Base-by-base conservation (phyloP, 2,329 filamentous ascomycete species). In the Bretziella fagacearum region DNA sequence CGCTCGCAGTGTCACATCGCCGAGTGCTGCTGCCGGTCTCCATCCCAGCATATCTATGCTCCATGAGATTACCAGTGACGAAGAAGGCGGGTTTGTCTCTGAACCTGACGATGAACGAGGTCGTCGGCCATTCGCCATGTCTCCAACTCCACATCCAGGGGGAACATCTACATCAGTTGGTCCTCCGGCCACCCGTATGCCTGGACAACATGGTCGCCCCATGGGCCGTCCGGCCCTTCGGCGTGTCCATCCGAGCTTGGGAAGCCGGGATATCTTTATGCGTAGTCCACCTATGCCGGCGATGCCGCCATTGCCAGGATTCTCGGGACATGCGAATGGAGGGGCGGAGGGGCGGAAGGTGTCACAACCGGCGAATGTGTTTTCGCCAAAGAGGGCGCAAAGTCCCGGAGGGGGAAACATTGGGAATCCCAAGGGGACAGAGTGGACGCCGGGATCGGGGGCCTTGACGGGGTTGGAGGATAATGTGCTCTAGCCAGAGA, bases 1-100 rank as follows among this genome's bases (percentile, higher is more conserved):
- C 58, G 73, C 76, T 4, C 78, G 89, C 15, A 93, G 85, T 10
- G 74, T 93, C 44, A 95, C 89, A 0, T 93, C 84, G 0, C 87
- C 89, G 1, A 74, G 75, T 6, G 67, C 71, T 4, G 66, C 74
- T 8, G 62, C 69, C 4, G 70, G 69, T 6, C 70, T 73, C 54
- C 68, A 76, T 52, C 60, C 66, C 8, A 44, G 29, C 13, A 33
- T 49, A 5, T 42, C 48, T 1, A 49, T 49, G 49, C 41, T 44
- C 32, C 40, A 25, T 30, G 76, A 82, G 10, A 70, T 83, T 42
- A 67, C 77, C 2, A 84, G 81, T 0, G 81, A 93, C 49, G 85
- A 93, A 49, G 86, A 94, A 54, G 68, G 71, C 36, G 83, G 82
- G 44, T 71, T 81, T 0, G 80, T 89, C 54, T 93, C 84, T 0